Base-by-base conservation (phyloP, 805 yeast genomes). In the Metschnikowia aberdeeniae region DNA sequence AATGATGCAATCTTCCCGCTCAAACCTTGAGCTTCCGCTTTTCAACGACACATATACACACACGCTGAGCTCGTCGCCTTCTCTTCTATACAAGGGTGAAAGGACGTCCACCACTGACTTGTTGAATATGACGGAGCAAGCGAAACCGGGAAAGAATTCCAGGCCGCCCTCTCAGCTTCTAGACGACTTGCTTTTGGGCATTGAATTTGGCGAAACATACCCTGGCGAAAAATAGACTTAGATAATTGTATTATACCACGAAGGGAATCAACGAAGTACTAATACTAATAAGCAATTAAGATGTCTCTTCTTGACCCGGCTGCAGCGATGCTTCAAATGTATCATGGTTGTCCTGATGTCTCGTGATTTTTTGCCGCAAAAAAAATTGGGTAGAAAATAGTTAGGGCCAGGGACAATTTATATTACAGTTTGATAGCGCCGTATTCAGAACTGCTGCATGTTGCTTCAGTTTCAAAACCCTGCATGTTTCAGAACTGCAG, bases 131-230 rank as follows among this genome's bases (percentile, higher is more conserved):
- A 10, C 13, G 13, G 22, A 34, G 20, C 34, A 13, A 24, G n/a
- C 22, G 3, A 31, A 20, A 3, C 36, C 43, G 26, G 41, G 13
- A 10, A 42, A 55, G 51, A 36, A 45, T 36, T n/a, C 56, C 32
- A 62, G 80, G 56, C 77, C 80, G 2, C 81, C 82, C 35, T 75
- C 80, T 53, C 72, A 69, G 32, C 65, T 67, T 44, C 59, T 77
- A 53, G 80, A 77, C 19, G 68, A 73, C 43, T 51, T 77, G 49
- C 60, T 77, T 17, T 65, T 70, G 46, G 58, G 47, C 12, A 48
- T 48, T 32, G 53, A 50, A 17, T 42, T 45, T 20, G 43, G 45
- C 6, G 33, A 40, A 11, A 28, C 39, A 8, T 48, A 49, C 29
- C 52, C 50, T 3, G 24, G 35, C 26, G 17, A 7, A 26, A 34